These are phyloP conservation scores for Ceratocystis alfenasii DNA, from an alignment of 2,329 filamentous ascomycete genomes.

Conservation along the genomic window DNA sequence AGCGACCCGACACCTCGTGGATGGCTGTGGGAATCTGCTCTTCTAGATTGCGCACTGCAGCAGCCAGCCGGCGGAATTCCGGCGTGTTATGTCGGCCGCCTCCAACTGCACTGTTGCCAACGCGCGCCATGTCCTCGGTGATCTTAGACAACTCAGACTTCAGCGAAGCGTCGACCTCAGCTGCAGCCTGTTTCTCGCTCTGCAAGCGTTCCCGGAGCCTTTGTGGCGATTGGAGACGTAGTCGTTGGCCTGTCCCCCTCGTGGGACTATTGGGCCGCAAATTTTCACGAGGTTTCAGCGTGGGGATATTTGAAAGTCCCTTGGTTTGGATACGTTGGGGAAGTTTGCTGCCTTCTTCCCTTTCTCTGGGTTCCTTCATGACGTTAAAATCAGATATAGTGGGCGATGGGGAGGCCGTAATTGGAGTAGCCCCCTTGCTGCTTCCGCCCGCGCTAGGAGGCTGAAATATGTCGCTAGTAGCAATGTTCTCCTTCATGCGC, in stretches of 20 bases:
- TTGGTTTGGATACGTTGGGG: slow-evolving; percentile 33
- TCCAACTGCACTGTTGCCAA: slow-evolving; percentile 27
- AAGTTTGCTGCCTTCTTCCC: slow-evolving; percentile 8
- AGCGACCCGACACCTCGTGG: slow-evolving; percentile 47
- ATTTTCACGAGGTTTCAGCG: slow-evolving; percentile 33
- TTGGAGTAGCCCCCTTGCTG: slow-evolving; percentile 1
- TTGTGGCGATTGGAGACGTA: slow-evolving; percentile 58
- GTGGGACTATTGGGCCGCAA: slow-evolving; percentile 26
- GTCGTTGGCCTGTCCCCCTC: slow-evolving; percentile 40
- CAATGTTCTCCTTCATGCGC: slow-evolving; percentile 40
- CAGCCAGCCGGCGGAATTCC: slow-evolving; percentile 40
- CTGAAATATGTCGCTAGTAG: slow-evolving; percentile 25
- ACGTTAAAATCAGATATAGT: slow-evolving; percentile 22
- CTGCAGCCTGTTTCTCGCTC: slow-evolving; percentile 63
- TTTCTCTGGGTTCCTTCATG: slow-evolving; percentile 14
- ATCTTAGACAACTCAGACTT: slow-evolving; percentile 69
- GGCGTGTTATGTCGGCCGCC: slow-evolving; percentile 29
- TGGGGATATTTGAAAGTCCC: slow-evolving; percentile 44
- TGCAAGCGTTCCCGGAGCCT: slow-evolving; percentile 77
- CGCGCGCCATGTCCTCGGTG: slow-evolving; percentile 60
- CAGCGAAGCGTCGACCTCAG: slow-evolving; percentile 55
- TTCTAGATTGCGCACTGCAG: slow-evolving; percentile 55
- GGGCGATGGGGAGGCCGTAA: slow-evolving; percentile 22
- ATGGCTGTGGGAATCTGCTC: slow-evolving; percentile 49
- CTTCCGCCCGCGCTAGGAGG: slow-evolving; percentile 14